These are phyloP conservation scores for Cladophialophora bantiana DNA, from an alignment of 2,329 filamentous ascomycete genomes.

Conservation along the genomic window DNA sequence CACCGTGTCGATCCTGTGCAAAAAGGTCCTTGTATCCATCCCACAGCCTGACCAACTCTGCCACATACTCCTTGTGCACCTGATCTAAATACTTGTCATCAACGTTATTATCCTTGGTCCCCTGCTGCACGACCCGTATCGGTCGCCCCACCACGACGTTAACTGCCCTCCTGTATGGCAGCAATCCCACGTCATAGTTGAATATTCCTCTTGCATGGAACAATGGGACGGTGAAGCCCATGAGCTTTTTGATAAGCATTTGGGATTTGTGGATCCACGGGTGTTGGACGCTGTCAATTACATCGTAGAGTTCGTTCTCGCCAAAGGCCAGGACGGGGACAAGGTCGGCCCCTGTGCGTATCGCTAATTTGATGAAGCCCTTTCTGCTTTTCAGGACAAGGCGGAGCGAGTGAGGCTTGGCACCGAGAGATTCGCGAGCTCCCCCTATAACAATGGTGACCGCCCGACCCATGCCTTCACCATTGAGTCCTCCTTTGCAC, in stretches of 20 bases:
- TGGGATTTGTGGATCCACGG: conserved; percentile 82
- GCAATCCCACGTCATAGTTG: conserved; percentile 95
- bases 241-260: conserved; percentile 79
- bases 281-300: conserved; percentile 77
- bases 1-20: conserved; percentile 51
- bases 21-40: conserved; percentile 56
- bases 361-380: conserved; percentile 91
- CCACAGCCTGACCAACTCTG: conserved; percentile 60
- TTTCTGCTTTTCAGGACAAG: conserved; percentile 84
- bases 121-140: conserved; percentile 69
- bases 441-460: conserved; percentile 96
- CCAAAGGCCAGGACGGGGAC: conserved; percentile 93
- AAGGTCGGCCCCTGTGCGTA: conserved; percentile 89
- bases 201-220: conserved; percentile 92
- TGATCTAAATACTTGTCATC: conserved; percentile 78
- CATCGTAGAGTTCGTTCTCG: conserved; percentile 95
- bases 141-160: conserved; percentile 90
- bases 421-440: conserved; percentile 88
- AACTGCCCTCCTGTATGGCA: conserved; percentile 88
- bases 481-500: conserved; percentile 76
- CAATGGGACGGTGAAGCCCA: conserved; percentile 91
- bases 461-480: conserved; percentile 87
- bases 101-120: conserved; percentile 68
- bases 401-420: conserved; percentile 76
- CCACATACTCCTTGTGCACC: conserved; percentile 79